A percentile compares a stretch with the other conserved stretches of the same genome.
These are phyloP conservation scores for Solanum clarkiae DNA, from an alignment of 257 asterid genomes.

Conservation along the genomic window DNA sequence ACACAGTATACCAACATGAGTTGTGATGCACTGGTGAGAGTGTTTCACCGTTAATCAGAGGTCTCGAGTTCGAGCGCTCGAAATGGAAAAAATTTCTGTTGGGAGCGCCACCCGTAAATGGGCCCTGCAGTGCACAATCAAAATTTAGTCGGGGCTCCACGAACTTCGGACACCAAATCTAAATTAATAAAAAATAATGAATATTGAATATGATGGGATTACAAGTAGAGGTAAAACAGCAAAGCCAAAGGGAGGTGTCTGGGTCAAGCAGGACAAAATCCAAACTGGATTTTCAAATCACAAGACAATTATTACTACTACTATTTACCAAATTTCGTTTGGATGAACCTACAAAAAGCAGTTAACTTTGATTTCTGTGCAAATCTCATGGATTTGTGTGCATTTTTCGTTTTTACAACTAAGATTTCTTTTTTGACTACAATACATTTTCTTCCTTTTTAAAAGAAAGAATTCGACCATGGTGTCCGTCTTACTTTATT, in stretches of 20 bases:
- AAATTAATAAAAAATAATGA: too few species aligned
- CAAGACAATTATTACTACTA: not conserved
- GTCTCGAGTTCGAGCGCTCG: too few species aligned
- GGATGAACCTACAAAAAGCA: not conserved
- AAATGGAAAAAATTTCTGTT: too few species aligned
- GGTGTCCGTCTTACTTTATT: not conserved
- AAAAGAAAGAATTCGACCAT: not conserved
- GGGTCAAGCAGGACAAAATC: constrained; percentile 16
- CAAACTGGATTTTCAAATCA: constrained; percentile 9
- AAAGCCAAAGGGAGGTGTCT: constrained; percentile 5
- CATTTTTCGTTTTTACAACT: not conserved
- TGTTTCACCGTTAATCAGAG: too few species aligned
- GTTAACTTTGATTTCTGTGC: not conserved
- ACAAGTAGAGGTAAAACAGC: too few species aligned
- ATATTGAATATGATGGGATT: too few species aligned
- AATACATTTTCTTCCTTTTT: not conserved
- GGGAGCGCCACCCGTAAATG: too few species aligned
- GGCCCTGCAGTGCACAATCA: rapidly evolving
- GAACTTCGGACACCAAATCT: too few species aligned
- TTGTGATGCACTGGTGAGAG: too few species aligned
- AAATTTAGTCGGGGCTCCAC: too few species aligned
- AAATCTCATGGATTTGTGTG: constrained; percentile 1
- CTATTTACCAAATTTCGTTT: not conserved
- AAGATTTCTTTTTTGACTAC: not conserved
- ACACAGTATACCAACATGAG: too few species aligned